Evolutionary conservation across 805 yeast genomes (phyloP).

Genomic region (Kluyveromyces lactis): DNA sequence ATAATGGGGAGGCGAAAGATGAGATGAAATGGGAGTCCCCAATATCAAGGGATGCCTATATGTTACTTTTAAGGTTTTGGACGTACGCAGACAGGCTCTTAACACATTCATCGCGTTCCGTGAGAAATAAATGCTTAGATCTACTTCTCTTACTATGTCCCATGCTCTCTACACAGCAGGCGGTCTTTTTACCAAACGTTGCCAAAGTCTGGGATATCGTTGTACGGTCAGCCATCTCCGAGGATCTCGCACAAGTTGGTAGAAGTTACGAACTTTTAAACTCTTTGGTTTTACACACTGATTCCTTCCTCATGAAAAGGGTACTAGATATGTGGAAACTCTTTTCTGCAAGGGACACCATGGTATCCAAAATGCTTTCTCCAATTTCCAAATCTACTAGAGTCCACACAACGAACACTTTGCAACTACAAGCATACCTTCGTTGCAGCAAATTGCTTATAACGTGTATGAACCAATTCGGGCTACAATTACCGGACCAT

Average conservation of each 20-base stretch:
- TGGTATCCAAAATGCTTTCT: constrained; percentile 5
- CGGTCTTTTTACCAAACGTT: constrained; percentile 24
- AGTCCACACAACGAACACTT: neutral
- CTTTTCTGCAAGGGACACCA: constrained; percentile 9
- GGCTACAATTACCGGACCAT: constrained; percentile 2
- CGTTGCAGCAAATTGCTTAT: neutral
- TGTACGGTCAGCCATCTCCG: constrained; percentile 13
- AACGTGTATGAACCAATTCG: neutral
- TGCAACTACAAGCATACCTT: neutral
- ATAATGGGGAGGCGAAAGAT: constrained; percentile 9
- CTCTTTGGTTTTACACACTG: constrained; percentile 14
- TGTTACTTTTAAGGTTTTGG: constrained; percentile 49
- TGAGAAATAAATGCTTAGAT: constrained; percentile 49
- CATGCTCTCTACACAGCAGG: constrained; percentile 40
- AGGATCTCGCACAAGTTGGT: constrained; percentile 18
- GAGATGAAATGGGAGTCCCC: constrained; percentile 58
- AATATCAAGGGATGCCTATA: constrained; percentile 53
- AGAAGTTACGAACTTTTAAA: constrained; percentile 16
- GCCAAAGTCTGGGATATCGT: constrained; percentile 25
- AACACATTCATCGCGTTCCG: constrained; percentile 53
- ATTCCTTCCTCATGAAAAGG: constrained; percentile 20
- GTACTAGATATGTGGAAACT: constrained; percentile 21
- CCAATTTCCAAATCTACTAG: neutral
- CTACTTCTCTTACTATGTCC: constrained; percentile 41
- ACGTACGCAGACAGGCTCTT: constrained; percentile 62